Evolutionary conservation across 768 basidiomycete species (phyloP).

Genomic region (Boletus huronensis): DNA sequence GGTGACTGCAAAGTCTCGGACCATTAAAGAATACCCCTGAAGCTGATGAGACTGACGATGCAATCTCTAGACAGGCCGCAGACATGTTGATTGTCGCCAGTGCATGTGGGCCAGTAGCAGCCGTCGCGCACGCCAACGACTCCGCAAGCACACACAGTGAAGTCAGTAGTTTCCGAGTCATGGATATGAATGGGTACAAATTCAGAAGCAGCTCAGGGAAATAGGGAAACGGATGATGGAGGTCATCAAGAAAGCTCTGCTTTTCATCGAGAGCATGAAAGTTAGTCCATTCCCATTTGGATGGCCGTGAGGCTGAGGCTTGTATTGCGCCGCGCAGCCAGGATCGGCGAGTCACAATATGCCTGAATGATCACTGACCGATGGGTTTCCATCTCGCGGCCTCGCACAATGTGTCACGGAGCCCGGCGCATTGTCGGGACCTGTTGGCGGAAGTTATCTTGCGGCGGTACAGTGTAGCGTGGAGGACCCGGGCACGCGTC

Average conservation of each 20-base stretch:
- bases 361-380: constrained; percentile 2
- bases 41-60: constrained; percentile 16
- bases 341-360: not conserved
- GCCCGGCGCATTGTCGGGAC: not conserved
- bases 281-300: not conserved
- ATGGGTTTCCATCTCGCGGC: not conserved
- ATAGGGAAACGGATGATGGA: constrained; percentile 1
- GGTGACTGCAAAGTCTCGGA: not conserved
- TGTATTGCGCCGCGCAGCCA: not conserved
- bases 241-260: constrained; percentile 2
- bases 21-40: constrained; percentile 26
- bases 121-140: not conserved
- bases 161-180: constrained; percentile 5
- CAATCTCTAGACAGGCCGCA: constrained; percentile 20
- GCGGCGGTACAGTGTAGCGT: constrained; percentile 13
- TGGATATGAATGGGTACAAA: not conserved
- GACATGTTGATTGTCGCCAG: constrained; percentile 2
- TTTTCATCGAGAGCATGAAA: constrained; percentile 9
- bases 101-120: not conserved
- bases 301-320: constrained; percentile 11
- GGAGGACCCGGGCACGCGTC: constrained; percentile 17
- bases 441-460: constrained; percentile 11
- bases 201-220: constrained; percentile 4
- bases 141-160: constrained; percentile 7
- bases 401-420: not conserved